Evolutionary conservation across 2,329 filamentous ascomycete species (phyloP).

Genomic region (Fusarium nelsonii): DNA sequence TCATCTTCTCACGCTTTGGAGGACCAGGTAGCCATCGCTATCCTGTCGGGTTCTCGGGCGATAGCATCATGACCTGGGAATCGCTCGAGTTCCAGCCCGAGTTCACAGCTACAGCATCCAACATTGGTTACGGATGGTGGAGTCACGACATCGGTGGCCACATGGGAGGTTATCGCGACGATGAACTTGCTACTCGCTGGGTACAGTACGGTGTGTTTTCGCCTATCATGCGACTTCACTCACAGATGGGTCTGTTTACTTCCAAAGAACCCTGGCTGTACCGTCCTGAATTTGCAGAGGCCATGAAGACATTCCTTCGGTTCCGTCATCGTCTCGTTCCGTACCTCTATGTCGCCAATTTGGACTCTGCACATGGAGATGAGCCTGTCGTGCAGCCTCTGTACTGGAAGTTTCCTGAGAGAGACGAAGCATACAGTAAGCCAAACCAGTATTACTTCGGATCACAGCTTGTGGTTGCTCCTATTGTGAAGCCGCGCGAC

Average conservation of each 20-base stretch:
- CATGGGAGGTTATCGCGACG: slow-evolving; percentile 66
- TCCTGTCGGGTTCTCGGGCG: slow-evolving; percentile 74
- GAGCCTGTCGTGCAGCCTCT: slow-evolving; percentile 70
- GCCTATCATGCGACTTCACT: slow-evolving; percentile 72
- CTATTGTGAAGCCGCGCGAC: slow-evolving; percentile 66
- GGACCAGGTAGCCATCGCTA: slow-evolving; percentile 74
- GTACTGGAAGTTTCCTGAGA: slow-evolving; percentile 70
- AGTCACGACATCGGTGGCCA: slow-evolving; percentile 77
- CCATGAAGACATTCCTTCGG: slow-evolving; percentile 64
- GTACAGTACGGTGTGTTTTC: slow-evolving; percentile 72
- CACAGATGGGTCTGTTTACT: slow-evolving; percentile 67
- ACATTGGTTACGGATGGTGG: slow-evolving; percentile 78
- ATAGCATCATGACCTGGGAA: slow-evolving; percentile 70
- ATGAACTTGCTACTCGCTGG: slow-evolving; percentile 71
- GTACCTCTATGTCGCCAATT: slow-evolving; percentile 65
- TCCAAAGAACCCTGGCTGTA: slow-evolving; percentile 73
- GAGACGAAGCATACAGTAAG: slow-evolving; percentile 66
- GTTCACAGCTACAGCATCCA: slow-evolving; percentile 74
- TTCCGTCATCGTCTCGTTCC: slow-evolving; percentile 70
- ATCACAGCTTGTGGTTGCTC: slow-evolving; percentile 66
- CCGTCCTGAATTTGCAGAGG: slow-evolving; percentile 57
- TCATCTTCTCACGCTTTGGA: slow-evolving; percentile 72
- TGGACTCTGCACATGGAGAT: slow-evolving; percentile 54
- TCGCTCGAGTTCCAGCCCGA: slow-evolving; percentile 74
- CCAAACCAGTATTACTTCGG: slow-evolving; percentile 72